phyloP scores from a whole-genome alignment of 1,284 basidiomycete species.

The Ustilago vetiveriae region DNA sequence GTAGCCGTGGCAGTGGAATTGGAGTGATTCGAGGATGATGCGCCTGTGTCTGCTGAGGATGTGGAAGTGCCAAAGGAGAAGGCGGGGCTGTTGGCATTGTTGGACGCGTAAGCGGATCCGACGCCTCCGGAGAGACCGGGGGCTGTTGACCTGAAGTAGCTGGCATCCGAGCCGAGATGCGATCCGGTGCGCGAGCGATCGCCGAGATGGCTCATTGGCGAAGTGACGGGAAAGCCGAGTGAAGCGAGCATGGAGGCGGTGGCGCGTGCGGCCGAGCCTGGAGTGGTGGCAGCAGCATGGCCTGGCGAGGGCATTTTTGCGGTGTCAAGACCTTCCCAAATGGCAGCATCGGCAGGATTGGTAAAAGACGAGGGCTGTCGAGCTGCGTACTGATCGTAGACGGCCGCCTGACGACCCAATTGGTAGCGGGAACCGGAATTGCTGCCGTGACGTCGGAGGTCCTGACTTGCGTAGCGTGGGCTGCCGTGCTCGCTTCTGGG shows the following conservation, averaged over 20 bases:
- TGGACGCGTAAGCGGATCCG: constrained; percentile 18
- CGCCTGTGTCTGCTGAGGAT: constrained; percentile 22
- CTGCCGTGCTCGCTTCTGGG: constrained; percentile 55
- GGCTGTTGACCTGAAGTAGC: constrained; percentile 48
- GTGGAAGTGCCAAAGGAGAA: constrained; percentile 42
- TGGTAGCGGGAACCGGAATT: constrained; percentile 32
- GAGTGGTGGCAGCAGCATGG: constrained; percentile 29
- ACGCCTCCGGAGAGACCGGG: constrained; percentile 34
- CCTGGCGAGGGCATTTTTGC: constrained; percentile 47
- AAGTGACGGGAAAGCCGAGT: constrained; percentile 44
- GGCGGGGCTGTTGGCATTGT: constrained; percentile 33
- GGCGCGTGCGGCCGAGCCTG: constrained; percentile 37
- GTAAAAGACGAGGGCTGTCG: constrained; percentile 17
- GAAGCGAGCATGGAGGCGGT: constrained; percentile 42
- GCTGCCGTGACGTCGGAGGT: constrained; percentile 44
- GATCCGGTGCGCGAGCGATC: constrained; percentile 32
- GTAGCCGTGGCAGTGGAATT: constrained; percentile 19
- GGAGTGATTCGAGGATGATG: constrained; percentile 25
- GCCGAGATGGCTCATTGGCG: constrained; percentile 43
- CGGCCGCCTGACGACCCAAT: constrained; percentile 5
- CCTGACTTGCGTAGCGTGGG: constrained; percentile 48
- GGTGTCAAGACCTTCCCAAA: constrained; percentile 51
- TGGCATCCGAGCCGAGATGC: constrained; percentile 33
- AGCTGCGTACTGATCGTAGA: constrained; percentile 27
- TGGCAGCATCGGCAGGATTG: constrained; percentile 37